Conservation (phyloP, 2,329 filamentous ascomycete genomes). For the Colletotrichum sp. region DNA sequence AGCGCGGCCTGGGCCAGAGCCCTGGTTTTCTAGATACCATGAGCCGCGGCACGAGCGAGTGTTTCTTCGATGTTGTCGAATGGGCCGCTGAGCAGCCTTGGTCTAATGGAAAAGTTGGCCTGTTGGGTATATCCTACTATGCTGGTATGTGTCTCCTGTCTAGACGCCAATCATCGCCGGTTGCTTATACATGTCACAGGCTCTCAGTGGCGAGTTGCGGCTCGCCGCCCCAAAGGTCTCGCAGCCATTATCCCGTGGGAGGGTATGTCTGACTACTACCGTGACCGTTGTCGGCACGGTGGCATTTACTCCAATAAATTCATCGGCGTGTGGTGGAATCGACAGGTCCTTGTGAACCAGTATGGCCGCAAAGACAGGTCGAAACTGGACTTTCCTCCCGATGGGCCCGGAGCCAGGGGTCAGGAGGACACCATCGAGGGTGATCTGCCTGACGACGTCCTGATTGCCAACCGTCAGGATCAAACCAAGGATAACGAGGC, state of each 20-base stretch:
- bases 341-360: conserved; percentile 71
- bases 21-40: conserved; percentile 54
- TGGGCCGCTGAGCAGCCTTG: conserved; percentile 53
- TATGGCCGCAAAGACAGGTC: conserved; percentile 62
- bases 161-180: too few relatives aligned
- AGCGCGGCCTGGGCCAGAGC: conserved; percentile 52
- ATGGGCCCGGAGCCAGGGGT: conserved; percentile 40
- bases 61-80: conserved; percentile 54
- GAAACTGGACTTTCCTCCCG: conserved; percentile 4
- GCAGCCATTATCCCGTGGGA: conserved; percentile 56
- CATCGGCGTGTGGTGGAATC: conserved; percentile 71
- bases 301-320: conserved; percentile 65
- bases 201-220: conserved; percentile 54
- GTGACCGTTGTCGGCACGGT: conserved; percentile 64
- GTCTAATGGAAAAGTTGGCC: conserved; percentile 53
- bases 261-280: conserved; percentile 59
- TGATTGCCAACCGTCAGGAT: conserved; percentile 52
- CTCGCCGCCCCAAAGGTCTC: conserved; percentile 49
- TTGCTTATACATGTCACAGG: conserved; percentile 27
- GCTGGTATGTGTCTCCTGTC: conserved; percentile 27
- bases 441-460: conserved; percentile 57
- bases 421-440: conserved; percentile 62
- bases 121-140: conserved; percentile 54
- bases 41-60: conserved; percentile 51
- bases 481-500: conserved; percentile 50